A percentile compares a stretch with the other conserved stretches of the same genome.
These are phyloP conservation scores for Populus alba DNA, from an alignment of 345 rosid species.

Conservation along the genomic window DNA sequence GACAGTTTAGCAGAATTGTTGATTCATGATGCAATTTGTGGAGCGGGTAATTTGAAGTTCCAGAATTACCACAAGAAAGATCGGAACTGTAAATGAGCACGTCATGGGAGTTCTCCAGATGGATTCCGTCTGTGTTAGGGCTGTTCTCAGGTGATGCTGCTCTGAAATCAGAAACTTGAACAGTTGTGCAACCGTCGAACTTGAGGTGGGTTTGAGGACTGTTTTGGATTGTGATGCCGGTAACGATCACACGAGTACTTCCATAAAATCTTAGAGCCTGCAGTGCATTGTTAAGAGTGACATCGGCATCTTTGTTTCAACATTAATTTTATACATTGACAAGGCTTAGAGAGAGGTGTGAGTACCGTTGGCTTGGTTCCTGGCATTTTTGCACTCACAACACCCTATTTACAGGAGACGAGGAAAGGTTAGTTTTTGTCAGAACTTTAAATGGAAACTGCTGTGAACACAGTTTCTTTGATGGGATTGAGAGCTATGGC, in stretches of 20 bases:
- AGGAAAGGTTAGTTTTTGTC: background rate
- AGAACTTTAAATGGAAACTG: background rate
- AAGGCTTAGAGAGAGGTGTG: background rate
- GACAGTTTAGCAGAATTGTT: background rate
- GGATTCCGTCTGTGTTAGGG: conserved; percentile 86
- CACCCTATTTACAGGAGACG: background rate
- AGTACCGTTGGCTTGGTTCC: conserved; percentile 73
- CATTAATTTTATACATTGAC: background rate
- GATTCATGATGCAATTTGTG: background rate
- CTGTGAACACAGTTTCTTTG: background rate
- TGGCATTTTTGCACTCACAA: conserved; percentile 48
- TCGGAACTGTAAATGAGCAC: conserved; percentile 51
- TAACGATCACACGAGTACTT: conserved; percentile 60
- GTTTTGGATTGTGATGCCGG: conserved; percentile 80
- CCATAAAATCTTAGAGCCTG: conserved; percentile 87
- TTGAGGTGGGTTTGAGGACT: conserved; percentile 90
- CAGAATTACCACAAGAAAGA: conserved; percentile 69
- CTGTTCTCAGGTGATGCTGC: conserved; percentile 68
- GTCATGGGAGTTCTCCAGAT: conserved; percentile 73
- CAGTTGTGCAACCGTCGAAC: conserved; percentile 58
- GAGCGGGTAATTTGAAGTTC: background rate
- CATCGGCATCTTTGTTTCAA: background rate
- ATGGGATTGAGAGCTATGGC: background rate
- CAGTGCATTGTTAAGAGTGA: conserved; percentile 10
- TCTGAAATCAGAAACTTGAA: conserved; percentile 60